phyloP scores from a whole-genome alignment of 108 stramenopile species.

The Aureococcus anophagefferens region DNA sequence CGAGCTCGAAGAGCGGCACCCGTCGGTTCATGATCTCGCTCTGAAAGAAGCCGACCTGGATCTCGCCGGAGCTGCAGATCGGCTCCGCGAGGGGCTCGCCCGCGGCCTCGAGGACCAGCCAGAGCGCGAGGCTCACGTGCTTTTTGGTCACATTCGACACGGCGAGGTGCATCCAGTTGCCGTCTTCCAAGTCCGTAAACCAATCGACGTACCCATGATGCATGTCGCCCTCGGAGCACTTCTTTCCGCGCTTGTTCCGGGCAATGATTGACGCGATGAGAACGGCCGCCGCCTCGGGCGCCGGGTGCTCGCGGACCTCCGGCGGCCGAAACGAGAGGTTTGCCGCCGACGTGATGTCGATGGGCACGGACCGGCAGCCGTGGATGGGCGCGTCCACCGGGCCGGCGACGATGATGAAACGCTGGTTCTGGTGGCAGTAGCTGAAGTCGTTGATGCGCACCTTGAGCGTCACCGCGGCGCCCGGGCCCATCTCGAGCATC shows the following conservation, averaged over 20 bases:
- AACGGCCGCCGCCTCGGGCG: background rate
- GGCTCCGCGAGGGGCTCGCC: background rate
- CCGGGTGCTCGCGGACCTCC: too few species aligned
- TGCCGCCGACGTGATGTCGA: too few species aligned
- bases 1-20: background rate
- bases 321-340: too few species aligned
- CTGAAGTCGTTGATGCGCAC: too few species aligned
- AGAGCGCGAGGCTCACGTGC: background rate
- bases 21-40: background rate
- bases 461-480: too few species aligned
- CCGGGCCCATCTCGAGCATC: too few species aligned
- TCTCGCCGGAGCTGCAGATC: background rate
- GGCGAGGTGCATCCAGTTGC: background rate
- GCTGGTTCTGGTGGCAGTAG: too few species aligned
- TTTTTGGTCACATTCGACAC: background rate
- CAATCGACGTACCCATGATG: background rate
- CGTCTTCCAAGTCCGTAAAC: background rate
- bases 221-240: background rate
- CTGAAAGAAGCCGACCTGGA: background rate
- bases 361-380: too few species aligned
- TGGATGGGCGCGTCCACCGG: too few species aligned
- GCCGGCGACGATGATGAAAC: too few species aligned
- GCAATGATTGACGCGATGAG: background rate
- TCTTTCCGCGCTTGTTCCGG: background rate
- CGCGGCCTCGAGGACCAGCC: background rate